Evolutionary conservation across 2,329 filamentous ascomycete species (phyloP), one percentile per base, ranked within the genome.

Genomic region (Gremmenia infestans): DNA sequence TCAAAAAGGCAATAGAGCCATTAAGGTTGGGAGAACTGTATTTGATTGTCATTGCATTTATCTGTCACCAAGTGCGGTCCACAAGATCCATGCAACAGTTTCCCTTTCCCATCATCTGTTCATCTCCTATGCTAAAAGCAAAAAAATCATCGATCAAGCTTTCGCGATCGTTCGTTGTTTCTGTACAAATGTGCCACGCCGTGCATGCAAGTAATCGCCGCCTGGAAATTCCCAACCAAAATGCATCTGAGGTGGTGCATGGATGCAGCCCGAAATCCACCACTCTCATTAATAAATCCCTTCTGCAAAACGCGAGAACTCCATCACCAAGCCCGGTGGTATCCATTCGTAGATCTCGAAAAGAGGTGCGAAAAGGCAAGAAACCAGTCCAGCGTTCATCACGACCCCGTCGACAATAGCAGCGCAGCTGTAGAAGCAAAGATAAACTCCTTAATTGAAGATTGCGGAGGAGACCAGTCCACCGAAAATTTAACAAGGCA

Each of bases 401-500:
- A 47, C 45, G 19, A 9, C 42, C 19, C n/a, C 11, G 11, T 22
- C 19, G n/a, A 47, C n/a, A 28, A 28, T 45, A 50, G 47, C 52
- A 52, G 50, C 43, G 45, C 50, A 37, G 50, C 45, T 48, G 43
- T 45, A 36, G 28, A 28, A 14, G 8, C 9, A 47, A 14, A 11
- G 22, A 15, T 15, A 14, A n/a, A 19, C 45, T 28, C 23, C 9
- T 25, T 28, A 32, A 25, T 7, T 22, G 37, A 49, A 56, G 11
- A 17, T 48, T 42, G 25, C 42, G 19, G 35, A 56, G 49, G 45
- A 55, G 40, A 32, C 56, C 50, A 55, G 53, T 50, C 50, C 50
- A 28, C 35, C 47, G 32, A 58, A 15, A 47, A 49, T 11, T 52
- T 7, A 43, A 45, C 12, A 52, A 42, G 37, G 39, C n/a, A 54